phyloP scores from a whole-genome alignment of 2,329 filamentous ascomycete genomes.

The Ophiostoma himal-ulmi region DNA sequence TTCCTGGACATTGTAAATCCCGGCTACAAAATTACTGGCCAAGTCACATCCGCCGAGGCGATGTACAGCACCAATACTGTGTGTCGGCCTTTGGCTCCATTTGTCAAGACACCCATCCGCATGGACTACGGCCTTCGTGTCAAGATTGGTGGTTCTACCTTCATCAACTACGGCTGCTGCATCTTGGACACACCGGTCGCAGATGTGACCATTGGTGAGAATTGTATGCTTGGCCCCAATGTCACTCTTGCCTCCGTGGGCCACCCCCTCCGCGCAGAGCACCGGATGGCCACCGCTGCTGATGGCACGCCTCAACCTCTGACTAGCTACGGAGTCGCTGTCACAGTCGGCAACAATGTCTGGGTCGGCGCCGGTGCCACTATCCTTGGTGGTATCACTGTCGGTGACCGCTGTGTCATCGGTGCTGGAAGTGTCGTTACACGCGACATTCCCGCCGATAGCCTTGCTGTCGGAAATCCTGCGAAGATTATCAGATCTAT shows the following conservation, averaged over 20 bases:
- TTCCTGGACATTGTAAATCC: background rate
- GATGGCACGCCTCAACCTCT: background rate
- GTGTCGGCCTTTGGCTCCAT: background rate
- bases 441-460: background rate
- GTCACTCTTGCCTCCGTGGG: background rate
- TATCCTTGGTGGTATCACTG: background rate
- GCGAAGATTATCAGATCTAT: background rate
- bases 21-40: background rate
- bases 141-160: background rate
- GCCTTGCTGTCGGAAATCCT: background rate
- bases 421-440: conserved; percentile 1
- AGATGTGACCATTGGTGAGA: conserved; percentile 4
- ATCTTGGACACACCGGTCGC: background rate
- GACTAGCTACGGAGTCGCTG: background rate
- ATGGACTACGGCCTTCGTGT: conserved; percentile 3
- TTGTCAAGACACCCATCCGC: background rate
- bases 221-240: background rate
- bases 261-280: background rate
- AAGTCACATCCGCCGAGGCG: background rate
- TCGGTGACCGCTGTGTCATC: background rate
- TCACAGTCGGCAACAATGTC: background rate
- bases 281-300: background rate
- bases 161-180: conserved; percentile 5
- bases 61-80: background rate
- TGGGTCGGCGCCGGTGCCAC: conserved; percentile 1